phyloP scores from a whole-genome alignment of 805 yeast genomes.

The Candida ipomoeae region DNA sequence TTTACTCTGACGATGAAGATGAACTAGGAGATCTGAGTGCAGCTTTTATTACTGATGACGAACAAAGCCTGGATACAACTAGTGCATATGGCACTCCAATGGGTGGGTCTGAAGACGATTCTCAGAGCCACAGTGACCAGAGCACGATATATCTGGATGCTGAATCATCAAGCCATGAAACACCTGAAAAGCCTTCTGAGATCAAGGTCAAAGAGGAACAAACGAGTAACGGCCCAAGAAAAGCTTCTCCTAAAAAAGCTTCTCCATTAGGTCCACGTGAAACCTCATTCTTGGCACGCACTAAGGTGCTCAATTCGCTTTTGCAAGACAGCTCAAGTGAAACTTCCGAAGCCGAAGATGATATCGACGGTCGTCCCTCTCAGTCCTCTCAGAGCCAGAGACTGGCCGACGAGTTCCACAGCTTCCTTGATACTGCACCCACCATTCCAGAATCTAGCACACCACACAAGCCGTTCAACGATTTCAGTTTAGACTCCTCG shows the following conservation, averaged over 20 bases:
- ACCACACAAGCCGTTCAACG: constrained; percentile 2
- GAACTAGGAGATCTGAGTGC: too few relatives aligned
- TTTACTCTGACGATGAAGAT: too few relatives aligned
- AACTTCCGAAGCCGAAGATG: background rate
- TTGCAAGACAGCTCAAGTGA: background rate
- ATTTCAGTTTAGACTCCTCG: constrained; percentile 13
- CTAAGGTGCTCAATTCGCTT: background rate
- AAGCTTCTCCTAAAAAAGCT: background rate
- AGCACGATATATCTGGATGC: background rate
- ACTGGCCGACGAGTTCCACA: background rate
- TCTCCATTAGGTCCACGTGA: background rate
- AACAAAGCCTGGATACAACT: background rate
- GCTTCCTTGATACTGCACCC: background rate
- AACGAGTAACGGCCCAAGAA: background rate
- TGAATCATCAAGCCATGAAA: background rate
- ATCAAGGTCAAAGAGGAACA: background rate
- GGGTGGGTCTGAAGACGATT: background rate
- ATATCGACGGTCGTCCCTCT: background rate
- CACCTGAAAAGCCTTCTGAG: background rate
- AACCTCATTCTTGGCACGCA: constrained; percentile 1
- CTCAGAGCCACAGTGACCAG: background rate
- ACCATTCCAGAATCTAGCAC: background rate
- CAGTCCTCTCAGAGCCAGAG: background rate
- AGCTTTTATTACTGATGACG: background rate
- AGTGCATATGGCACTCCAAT: background rate